Evolutionary conservation across 1,284 basidiomycete genomes (phyloP).

Genomic region (Inonotus hispidus): DNA sequence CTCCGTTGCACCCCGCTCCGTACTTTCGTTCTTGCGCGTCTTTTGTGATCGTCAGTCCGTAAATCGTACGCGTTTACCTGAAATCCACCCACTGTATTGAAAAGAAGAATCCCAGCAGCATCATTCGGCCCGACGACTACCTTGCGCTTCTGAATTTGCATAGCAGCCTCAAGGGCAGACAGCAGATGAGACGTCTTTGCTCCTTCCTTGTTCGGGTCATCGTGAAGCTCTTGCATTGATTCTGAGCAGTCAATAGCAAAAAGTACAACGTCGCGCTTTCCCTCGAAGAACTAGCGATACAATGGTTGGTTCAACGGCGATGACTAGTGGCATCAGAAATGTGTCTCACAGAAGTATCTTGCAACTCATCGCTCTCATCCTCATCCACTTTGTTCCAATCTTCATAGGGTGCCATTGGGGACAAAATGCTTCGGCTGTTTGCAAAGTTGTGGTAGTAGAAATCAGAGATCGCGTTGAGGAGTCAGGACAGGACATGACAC

Average conservation of each 20-base stretch:
- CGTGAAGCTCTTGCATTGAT: conserved; percentile 76
- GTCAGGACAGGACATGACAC: background rate
- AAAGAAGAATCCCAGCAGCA: conserved; percentile 84
- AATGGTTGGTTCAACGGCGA: background rate
- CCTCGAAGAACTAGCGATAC: conserved; percentile 55
- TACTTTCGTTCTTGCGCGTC: conserved; percentile 42
- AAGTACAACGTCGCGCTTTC: conserved; percentile 76
- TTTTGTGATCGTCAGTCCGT: conserved; percentile 15
- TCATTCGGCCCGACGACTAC: conserved; percentile 85
- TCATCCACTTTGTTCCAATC: conserved; percentile 73
- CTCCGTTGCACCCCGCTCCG: conserved; percentile 50
- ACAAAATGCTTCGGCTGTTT: background rate
- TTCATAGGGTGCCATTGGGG: conserved; percentile 52
- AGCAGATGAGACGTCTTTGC: conserved; percentile 60
- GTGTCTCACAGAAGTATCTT: conserved; percentile 55
- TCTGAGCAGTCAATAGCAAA: conserved; percentile 92
- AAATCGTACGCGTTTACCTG: background rate
- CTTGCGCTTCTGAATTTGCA: conserved; percentile 85
- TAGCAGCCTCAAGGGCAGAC: conserved; percentile 73
- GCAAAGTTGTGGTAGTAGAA: background rate
- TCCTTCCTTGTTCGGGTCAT: conserved; percentile 55
- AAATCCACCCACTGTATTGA: conserved; percentile 73
- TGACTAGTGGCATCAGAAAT: background rate
- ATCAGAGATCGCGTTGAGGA: background rate
- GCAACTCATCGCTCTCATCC: conserved; percentile 74